phyloP scores from a whole-genome alignment of 2,329 filamentous ascomycete species.

The Phaeomoniella chlamydospora region DNA sequence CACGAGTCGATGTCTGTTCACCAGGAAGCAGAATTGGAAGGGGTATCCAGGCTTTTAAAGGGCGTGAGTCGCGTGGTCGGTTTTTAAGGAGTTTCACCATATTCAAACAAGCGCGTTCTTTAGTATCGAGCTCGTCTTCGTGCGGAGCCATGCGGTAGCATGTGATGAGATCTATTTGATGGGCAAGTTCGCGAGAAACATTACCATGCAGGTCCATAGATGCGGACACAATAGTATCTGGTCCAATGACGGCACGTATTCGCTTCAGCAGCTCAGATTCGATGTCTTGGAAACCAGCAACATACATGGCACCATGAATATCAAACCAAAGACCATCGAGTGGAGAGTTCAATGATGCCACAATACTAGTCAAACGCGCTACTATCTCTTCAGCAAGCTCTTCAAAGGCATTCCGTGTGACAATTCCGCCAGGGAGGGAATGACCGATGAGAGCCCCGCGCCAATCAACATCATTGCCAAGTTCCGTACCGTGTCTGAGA shows the following conservation, averaged over 20 bases:
- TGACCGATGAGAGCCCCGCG: conserved; percentile 37
- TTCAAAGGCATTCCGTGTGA: conserved; percentile 32
- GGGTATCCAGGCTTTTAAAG: conserved; percentile 38
- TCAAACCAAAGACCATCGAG: conserved; percentile 40
- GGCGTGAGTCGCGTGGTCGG: conserved; percentile 15
- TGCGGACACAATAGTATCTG: conserved; percentile 33
- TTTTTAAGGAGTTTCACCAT: conserved; percentile 25
- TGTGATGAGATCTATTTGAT: conserved; percentile 36
- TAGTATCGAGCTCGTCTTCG: conserved; percentile 35
- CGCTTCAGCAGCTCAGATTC: conserved; percentile 34
- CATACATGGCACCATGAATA: conserved; percentile 42
- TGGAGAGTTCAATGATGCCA: conserved; percentile 8
- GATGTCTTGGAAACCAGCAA: conserved; percentile 32
- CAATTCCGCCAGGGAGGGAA: conserved; percentile 34
- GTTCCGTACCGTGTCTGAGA: conserved; percentile 22
- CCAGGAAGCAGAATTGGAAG: conserved; percentile 37
- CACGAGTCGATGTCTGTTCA: conserved; percentile 40
- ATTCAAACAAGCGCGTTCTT: conserved; percentile 35
- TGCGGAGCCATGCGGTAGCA: conserved; percentile 40
- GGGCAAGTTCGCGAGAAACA: conserved; percentile 32
- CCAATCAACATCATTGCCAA: conserved; percentile 32
- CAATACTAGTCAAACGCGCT: conserved; percentile 22
- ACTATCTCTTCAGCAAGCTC: conserved; percentile 27
- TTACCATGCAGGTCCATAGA: conserved; percentile 44
- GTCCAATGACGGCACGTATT: conserved; percentile 30